Percentiles rank a stretch among this genome's conserved stretches.
Evolutionary conservation across 768 basidiomycete genomes (phyloP).

Genomic region (Phylloporus arenicola): DNA sequence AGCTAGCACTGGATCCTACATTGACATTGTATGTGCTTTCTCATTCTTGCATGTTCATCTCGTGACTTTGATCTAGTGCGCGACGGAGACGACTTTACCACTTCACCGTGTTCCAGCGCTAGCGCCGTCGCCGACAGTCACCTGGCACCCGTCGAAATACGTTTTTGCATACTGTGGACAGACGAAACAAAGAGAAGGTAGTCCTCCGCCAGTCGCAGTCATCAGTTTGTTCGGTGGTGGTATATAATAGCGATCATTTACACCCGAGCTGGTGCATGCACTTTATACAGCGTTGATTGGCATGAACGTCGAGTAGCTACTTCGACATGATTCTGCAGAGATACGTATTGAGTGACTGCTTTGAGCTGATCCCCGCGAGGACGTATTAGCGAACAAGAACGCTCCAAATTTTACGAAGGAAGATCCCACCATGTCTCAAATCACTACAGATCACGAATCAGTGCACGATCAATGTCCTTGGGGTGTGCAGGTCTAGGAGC

Average conservation of each 20-base stretch:
- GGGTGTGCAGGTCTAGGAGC: conserved; percentile 14
- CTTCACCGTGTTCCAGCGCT: conserved; percentile 72
- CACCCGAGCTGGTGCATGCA: not conserved
- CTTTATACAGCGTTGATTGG: not conserved
- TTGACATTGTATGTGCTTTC: conserved; percentile 64
- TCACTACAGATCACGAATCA: not conserved
- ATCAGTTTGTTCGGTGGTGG: conserved; percentile 68
- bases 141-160: conserved; percentile 80
- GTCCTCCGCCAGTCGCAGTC: conserved; percentile 58
- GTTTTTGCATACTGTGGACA: conserved; percentile 81
- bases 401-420: not conserved
- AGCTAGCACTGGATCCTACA: conserved; percentile 63
- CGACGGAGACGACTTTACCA: conserved; percentile 69
- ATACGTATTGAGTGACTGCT: not conserved
- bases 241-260: conserved; percentile 19
- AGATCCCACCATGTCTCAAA: not conserved
- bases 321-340: not conserved
- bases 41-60: not conserved
- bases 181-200: conserved; percentile 59
- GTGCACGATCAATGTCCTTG: conserved; percentile 20
- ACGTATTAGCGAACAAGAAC: not conserved
- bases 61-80: conserved; percentile 45
- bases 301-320: not conserved
- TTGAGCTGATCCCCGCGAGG: not conserved
- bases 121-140: conserved; percentile 67